A percentile compares a stretch with the other conserved stretches of the same genome.
phyloP scores from a whole-genome alignment of 108 stramenopile genomes.

The Cyclostephanos tholiformis region DNA sequence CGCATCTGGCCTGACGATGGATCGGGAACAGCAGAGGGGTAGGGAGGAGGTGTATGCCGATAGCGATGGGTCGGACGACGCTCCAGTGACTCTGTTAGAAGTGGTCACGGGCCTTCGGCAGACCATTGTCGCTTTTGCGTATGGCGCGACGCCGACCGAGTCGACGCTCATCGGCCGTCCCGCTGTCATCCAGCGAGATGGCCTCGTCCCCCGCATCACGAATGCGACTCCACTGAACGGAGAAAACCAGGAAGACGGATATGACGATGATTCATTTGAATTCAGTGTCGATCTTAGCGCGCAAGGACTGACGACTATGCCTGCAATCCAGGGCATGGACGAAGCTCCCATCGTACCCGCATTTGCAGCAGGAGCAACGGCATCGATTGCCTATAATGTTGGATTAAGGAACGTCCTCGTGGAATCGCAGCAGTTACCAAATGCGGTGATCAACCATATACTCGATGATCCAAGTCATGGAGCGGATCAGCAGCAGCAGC shows the following conservation, averaged over 20 bases:
- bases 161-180: not conserved
- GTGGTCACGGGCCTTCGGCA: constrained; percentile 37
- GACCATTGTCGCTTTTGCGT: constrained; percentile 22
- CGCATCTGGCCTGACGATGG: constrained; percentile 28
- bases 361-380: not conserved
- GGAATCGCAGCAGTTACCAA: constrained; percentile 27
- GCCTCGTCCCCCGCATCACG: not conserved
- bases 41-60: constrained; percentile 20
- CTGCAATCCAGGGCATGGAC: not conserved
- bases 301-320: constrained; percentile 1
- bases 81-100: constrained; percentile 37
- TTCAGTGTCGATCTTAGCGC: constrained; percentile 4
- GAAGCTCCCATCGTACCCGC: not conserved
- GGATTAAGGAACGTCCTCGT: constrained; percentile 23
- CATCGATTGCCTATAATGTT: constrained; percentile 1
- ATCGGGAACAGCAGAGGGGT: constrained; percentile 19
- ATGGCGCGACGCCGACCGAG: not conserved
- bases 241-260: not conserved
- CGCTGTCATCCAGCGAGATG: not conserved
- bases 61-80: constrained; percentile 21
- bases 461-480: constrained; percentile 5
- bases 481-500: constrained; percentile 34
- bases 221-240: not conserved
- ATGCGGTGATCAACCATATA: constrained; percentile 5
- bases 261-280: constrained; percentile 1